Percentiles rank a stretch among this genome's conserved stretches.
Conservation (phyloP, 2,329 filamentous ascomycete genomes). For the Chrysosporium queenslandicum region DNA sequence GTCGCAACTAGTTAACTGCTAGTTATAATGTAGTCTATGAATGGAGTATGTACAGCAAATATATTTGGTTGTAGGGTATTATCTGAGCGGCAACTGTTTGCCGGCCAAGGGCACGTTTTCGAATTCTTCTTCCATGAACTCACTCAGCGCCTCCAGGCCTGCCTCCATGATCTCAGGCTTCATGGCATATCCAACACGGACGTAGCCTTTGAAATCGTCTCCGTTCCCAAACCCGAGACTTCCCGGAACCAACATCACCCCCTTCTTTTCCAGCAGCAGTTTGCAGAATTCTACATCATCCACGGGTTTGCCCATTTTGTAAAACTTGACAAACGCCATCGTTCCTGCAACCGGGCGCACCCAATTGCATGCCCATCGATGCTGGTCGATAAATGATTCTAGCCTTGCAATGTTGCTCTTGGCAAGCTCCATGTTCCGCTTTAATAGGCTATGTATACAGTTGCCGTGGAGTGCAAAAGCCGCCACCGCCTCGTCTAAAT, state of each 20-base stretch:
- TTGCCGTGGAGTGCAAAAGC: constrained; percentile 58
- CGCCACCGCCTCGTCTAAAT: constrained; percentile 69
- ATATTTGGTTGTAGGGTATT: no score
- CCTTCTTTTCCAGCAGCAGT: constrained; percentile 56
- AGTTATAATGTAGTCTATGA: no score
- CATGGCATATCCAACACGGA: constrained; percentile 67
- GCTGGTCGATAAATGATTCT: constrained; percentile 56
- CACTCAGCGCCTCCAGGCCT: constrained; percentile 48
- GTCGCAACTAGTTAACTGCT: no score
- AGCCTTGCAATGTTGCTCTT: constrained; percentile 57
- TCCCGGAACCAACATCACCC: constrained; percentile 66
- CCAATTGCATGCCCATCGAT: constrained; percentile 58
- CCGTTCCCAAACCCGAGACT: constrained; percentile 60
- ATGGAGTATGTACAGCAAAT: no score
- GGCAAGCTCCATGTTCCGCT: constrained; percentile 56
- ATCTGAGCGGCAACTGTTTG: constrained; percentile 2
- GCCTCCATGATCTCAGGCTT: constrained; percentile 59
- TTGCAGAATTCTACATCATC: constrained; percentile 65
- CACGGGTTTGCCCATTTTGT: constrained; percentile 50
- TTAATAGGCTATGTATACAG: constrained; percentile 54
- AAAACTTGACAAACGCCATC: constrained; percentile 66
- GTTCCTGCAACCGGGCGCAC: constrained; percentile 67
- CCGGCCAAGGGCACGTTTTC: constrained; percentile 39
- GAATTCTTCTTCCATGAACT: constrained; percentile 48
- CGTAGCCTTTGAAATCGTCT: constrained; percentile 60